Percentiles rank a stretch among this genome's conserved stretches.
These are phyloP conservation scores for Coemansia sp. DNA, from an alignment of 192 early-diverging fungal genomes.

Conservation along the genomic window DNA sequence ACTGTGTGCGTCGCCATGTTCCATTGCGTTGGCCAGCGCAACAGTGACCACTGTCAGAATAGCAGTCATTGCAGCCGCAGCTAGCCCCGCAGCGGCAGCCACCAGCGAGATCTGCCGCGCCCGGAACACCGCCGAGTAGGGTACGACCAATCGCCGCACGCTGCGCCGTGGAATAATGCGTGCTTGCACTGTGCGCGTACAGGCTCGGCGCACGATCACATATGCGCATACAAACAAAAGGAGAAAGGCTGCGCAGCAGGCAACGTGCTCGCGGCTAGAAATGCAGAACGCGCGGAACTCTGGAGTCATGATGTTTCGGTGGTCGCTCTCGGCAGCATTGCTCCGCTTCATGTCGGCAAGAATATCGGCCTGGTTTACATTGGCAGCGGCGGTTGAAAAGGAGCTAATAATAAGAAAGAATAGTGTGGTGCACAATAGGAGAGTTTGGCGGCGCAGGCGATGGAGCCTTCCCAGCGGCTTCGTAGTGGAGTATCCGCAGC, in stretches of 20 bases:
- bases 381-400: not conserved
- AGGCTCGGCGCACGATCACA: constrained; percentile 28
- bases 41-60: constrained; percentile 34
- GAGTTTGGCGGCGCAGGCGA: constrained; percentile 4
- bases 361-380: constrained; percentile 13
- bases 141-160: constrained; percentile 14
- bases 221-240: constrained; percentile 38
- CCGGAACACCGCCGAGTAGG: constrained; percentile 39
- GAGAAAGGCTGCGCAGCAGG: constrained; percentile 35
- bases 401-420: not conserved
- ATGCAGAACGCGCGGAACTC: constrained; percentile 49
- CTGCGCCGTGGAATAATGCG: not conserved
- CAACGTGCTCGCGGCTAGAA: constrained; percentile 42
- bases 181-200: constrained; percentile 6
- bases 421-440: not conserved
- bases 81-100: constrained; percentile 32
- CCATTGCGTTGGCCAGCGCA: constrained; percentile 49
- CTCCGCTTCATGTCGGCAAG: constrained; percentile 50
- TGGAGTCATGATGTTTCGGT: constrained; percentile 53
- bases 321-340: constrained; percentile 49
- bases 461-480: not conserved
- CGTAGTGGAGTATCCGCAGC: not conserved
- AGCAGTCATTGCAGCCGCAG: constrained; percentile 35
- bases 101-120: constrained; percentile 43
- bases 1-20: constrained; percentile 31